Base-by-base conservation (phyloP, 1,284 basidiomycete genomes). In the Ganoderma boninense region DNA sequence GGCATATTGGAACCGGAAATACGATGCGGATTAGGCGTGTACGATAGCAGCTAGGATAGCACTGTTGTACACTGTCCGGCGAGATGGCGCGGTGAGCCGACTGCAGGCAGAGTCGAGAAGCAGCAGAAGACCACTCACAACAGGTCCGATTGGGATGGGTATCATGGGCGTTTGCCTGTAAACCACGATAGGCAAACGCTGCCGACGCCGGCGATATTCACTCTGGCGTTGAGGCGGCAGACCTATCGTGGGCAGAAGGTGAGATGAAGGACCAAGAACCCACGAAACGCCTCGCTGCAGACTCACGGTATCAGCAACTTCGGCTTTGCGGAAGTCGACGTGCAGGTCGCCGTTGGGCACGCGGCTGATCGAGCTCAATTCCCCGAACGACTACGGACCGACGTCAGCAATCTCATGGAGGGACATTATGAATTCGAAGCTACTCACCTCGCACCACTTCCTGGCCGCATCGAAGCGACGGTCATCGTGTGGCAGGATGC, bases 171-270 rank as follows among this genome's bases (percentile, higher is more conserved):
- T 79, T 89, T 90, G 66, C 90, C 90, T n/a, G 87, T 84, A 70
- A 83, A 87, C 91, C 91, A 94, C 40, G 92, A 93, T 69, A 94
- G 81, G 74, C 89, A 86, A 54, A 94, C 92, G 78, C 92, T 93
- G 73, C 92, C 92, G 16, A 91, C 92, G 62, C 90, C 91, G 56
- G 85, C 80, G 70, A 94, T 94, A 74, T 86, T 84, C 0, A 94
- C 92, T 76, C 87, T 87, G 67, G 92, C 92, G 74, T 91, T 89
- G 66, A 94, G 80, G 52, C 92, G 91, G 77, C 92, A 94, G 2
- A 93, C 91, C 91, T 93, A 71, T 23, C 38, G 38, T 26, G 57
- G 62, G 29, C 6, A 23, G 63, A 16, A 68, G 63, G 32, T 66
- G 4, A 64, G 66, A 35, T 20, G 32, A 40, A 43, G 32, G 65